Conservation (phyloP, 139 green algal species). For the Diplosphaera chodatii region DNA sequence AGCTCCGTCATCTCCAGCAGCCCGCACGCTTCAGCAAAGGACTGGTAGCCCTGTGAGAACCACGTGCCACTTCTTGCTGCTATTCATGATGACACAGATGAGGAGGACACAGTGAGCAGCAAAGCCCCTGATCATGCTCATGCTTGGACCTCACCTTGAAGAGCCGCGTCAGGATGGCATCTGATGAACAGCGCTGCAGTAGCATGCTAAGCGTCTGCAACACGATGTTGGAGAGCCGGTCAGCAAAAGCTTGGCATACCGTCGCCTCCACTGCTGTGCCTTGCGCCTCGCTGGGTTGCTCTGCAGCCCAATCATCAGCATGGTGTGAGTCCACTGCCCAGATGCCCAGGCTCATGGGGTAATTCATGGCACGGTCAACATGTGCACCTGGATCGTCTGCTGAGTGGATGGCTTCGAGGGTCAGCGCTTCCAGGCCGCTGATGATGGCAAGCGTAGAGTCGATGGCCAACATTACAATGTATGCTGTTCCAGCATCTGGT, state of each 20-base stretch:
- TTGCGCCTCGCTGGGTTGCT: not conserved
- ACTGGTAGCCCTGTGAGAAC: conserved; percentile 50
- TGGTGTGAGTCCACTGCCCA: too few relatives aligned
- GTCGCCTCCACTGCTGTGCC: conserved; percentile 11
- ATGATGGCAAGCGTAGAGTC: conserved; percentile 54
- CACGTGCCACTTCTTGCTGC: too few relatives aligned
- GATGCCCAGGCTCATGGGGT: too few relatives aligned
- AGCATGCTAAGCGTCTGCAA: conserved; percentile 41
- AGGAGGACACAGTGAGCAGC: too few relatives aligned
- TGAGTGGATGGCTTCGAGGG: conserved; percentile 1
- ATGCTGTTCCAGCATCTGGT: conserved; percentile 20
- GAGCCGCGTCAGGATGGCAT: conserved; percentile 37
- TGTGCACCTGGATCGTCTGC: not conserved
- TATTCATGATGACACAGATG: too few relatives aligned
- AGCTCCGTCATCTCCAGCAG: conserved; percentile 52
- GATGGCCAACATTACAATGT: conserved; percentile 50
- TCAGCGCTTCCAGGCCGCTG: conserved; percentile 46
- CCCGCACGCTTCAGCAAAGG: conserved; percentile 44
- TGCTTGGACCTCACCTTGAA: conserved; percentile 26
- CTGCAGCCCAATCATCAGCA: too few relatives aligned
- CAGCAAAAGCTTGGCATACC: conserved; percentile 16
- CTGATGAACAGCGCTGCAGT: conserved; percentile 25
- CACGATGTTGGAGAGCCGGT: conserved; percentile 37
- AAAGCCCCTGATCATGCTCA: too few relatives aligned
- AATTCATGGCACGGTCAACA: too few relatives aligned